Evolutionary conservation across 2,329 filamentous ascomycete genomes (phyloP), one percentile per base, ranked within the genome.

Genomic region (Blastomyces emzantsi): DNA sequence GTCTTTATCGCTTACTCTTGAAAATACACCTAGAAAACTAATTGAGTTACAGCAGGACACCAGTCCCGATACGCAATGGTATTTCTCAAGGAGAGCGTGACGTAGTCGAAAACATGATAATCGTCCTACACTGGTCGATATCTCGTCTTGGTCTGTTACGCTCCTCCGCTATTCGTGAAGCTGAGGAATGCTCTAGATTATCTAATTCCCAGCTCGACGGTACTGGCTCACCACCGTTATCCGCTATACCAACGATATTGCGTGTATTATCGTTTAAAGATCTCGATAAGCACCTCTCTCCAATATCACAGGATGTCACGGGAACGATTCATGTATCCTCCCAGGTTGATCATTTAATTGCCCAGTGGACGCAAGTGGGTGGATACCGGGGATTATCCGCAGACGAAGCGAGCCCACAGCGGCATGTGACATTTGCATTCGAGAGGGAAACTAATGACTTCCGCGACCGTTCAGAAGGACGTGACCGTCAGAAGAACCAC

Each of bases 51-150:
- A 68, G 66, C 66, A 69, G 66, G 58, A 66, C 62, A n/a, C 66
- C 61, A 30, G 65, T 66, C 59, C 59, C 17, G 60, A 28, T 25
- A 63, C 66, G 36, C 67, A 71, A 74, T 2, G 73, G 76, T 58
- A 64, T 68, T 17, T 71, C 77, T 62, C 71, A 71, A 11, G 75
- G 77, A 67, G 76, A 78, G 62, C 74, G 76, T 62, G 74, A 73
- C 2, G 77, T 78, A 62, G 72, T 72, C 3, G 76, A 79, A 64
- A 79, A 77, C 60, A 76, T 77, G 70, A 70, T 78, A n/a, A 74
- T 79, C 51, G 71, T 77, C n/a, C 71, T 76, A 51, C 76, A 77
- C 64, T 78, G 75, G 73, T 73, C 76, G 7, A 67, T 73, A 61
- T 76, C 72, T 56, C 71, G 71, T n/a, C 68, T 77, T 22, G 73